phyloP scores from a whole-genome alignment of 495 filamentous ascomycete species.

The Aspergillus affinis region DNA sequence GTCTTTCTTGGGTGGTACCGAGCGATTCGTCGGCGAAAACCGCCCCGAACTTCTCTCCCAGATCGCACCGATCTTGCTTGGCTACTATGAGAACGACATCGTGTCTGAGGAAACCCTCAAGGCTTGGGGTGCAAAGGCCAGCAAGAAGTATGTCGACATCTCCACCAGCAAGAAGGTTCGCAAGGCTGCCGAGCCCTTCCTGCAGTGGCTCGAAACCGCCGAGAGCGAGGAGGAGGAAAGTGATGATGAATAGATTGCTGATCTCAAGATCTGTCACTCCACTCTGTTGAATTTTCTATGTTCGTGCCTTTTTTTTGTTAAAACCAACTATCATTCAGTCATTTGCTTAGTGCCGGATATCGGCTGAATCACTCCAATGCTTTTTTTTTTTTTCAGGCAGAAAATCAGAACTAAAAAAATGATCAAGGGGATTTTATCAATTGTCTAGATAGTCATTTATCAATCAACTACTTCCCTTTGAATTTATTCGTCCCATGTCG shows the following conservation, averaged over 20 bases:
- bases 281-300: neutral
- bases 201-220: constrained; percentile 89
- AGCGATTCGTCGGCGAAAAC: constrained; percentile 86
- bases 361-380: neutral
- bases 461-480: neutral
- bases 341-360: neutral
- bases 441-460: neutral
- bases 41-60: constrained; percentile 73
- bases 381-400: neutral
- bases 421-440: constrained; percentile 2
- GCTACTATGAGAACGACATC: constrained; percentile 86
- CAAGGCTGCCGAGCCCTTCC: constrained; percentile 90
- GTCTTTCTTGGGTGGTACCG: constrained; percentile 94
- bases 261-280: neutral
- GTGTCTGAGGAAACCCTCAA: constrained; percentile 82
- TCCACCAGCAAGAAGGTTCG: constrained; percentile 90
- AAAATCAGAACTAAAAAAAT: constrained; percentile 5
- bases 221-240: constrained; percentile 79
- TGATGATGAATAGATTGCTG: constrained; percentile 40
- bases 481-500: neutral
- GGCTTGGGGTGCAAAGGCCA: constrained; percentile 89
- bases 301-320: neutral
- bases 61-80: constrained; percentile 80
- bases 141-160: constrained; percentile 95
- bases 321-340: constrained; percentile 14